Base-by-base conservation (phyloP, 495 filamentous ascomycete genomes). In the Antarctomyces pellizariae region DNA sequence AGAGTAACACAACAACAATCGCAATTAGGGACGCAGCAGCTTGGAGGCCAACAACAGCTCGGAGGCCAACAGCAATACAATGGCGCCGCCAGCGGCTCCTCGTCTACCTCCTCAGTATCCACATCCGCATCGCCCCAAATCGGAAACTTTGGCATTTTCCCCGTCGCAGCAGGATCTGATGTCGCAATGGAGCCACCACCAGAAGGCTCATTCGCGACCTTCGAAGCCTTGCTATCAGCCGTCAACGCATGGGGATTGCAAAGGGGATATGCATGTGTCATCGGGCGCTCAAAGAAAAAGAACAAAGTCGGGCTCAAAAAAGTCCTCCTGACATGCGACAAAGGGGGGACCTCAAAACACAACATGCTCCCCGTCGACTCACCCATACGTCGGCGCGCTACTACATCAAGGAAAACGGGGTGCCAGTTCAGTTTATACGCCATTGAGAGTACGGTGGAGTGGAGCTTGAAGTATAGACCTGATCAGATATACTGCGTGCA, bases 391-490 rank as follows among this genome's bases (percentile, higher is more conserved):
- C 61, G 63, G 41, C 48, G 60, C 11, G 63, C 60, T 38, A 65
- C 60, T 1, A 62, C 58, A 10, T 62, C 57, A 16, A 47, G 60
- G 16, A 65, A 65, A 35, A 62, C 57, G 31, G 60, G 62, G 24
- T 65, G 60, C 35, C 56, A 55, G 22, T 65, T 65, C 32, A 59
- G 60, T 6, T 62, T 65, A 31, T 65, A 62, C 26, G 60, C 59
- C 15, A 54, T 65, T 11, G 60, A 65, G 37, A 57, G 60, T 35
- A 44, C 59, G 31, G 59, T 57, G 5, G 56, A 62, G 27, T 65
- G 60, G 60, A 56, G 56, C 5, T 50, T 65, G 28, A 50, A 58
- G 21, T 62, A 62, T 37, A 47, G 59, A 14, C 58, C 58, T 5
- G 56, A 62, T 35, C 39, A 47, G 10, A 29, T 38, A 16, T 58